Percentiles rank a stretch among this genome's conserved stretches.
phyloP scores from a whole-genome alignment of 805 yeast genomes.

The Myxozyma neotropica region DNA sequence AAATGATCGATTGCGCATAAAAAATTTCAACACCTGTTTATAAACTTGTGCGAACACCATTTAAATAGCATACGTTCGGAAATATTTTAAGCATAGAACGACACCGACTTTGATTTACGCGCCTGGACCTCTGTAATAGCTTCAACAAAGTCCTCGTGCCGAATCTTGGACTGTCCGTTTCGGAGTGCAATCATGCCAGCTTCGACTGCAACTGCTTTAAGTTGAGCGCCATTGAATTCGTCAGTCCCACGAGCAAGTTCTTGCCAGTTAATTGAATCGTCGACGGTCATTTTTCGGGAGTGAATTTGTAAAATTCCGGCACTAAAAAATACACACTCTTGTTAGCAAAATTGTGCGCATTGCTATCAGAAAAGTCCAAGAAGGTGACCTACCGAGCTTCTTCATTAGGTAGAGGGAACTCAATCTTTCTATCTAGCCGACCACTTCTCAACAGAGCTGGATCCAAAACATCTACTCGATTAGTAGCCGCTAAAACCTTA shows the following conservation, averaged over 20 bases:
- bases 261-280: conserved; percentile 92
- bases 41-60: too few species aligned
- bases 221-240: conserved; percentile 98
- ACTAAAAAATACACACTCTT: conserved; percentile 26
- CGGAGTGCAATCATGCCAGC: conserved; percentile 99
- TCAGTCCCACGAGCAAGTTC: conserved; percentile 97
- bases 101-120: conserved; percentile 90
- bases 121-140: conserved; percentile 99
- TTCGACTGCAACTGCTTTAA: conserved; percentile 98
- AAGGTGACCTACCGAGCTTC: conserved; percentile 64
- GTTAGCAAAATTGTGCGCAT: not conserved
- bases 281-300: conserved; percentile 94
- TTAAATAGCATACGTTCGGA: too few species aligned
- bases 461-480: conserved; percentile 95
- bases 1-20: too few species aligned
- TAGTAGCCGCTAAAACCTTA: conserved; percentile 96
- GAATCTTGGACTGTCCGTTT: conserved; percentile 86
- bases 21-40: too few species aligned
- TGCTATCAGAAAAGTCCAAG: not conserved
- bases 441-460: conserved; percentile 99
- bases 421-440: conserved; percentile 95
- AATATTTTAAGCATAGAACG: conserved; percentile 80
- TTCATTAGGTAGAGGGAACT: conserved; percentile 96
- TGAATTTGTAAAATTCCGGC: conserved; percentile 96
- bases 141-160: conserved; percentile 97